Base-by-base conservation (phyloP, 2,329 filamentous ascomycete genomes). In the Didymella lethalis region DNA sequence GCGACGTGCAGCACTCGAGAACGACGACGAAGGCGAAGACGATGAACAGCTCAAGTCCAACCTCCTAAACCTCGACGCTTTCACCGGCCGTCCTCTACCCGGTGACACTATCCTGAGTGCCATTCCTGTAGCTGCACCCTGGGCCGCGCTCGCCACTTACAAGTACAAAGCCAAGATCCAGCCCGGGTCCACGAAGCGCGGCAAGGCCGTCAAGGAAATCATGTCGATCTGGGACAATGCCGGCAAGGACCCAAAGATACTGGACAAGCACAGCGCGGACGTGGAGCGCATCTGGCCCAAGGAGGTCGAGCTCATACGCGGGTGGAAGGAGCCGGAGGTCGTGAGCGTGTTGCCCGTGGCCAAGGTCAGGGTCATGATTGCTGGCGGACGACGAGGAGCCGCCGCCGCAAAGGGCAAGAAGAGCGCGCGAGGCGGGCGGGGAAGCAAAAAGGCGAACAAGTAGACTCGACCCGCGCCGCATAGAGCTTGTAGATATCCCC, bases 161-260 rank as follows among this genome's bases (percentile, higher is more conserved):
- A 97, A 97, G 79, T 98, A 97, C 82, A 96, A 96, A 78, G 91
- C 89, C 53, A 99, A 99, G 81, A 78, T 99, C 68, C 95, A 98
- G 78, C 95, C 95, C 0, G 95, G 95, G 0, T 79, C 88, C 0
- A 85, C 89, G 64, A 99, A 98, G 83, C 97, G 97, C 80, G 94
- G 95, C 10, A 98, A 97, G 75, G 93, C 93, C 0, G 88, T 97
- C 47, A 92, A 91, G 75, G 94, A 98, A 77, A 89, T 98, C 31
- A 78, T 98, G n/a, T 87, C 89, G 48, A 85, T 86, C 59, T 97
- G 94, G 93, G 84, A 89, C 64, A 77, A 83, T 20, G 92, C 88
- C 48, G 85, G 87, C 7, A 82, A 81, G 52, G 82, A 82, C 48
- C 63, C 72, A 7, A 79, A 77, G 61, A 77, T 75, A 25, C 60